These are phyloP conservation scores for Tolypocladium cylindrosporum DNA, from an alignment of 2,329 filamentous ascomycete genomes.

Conservation along the genomic window DNA sequence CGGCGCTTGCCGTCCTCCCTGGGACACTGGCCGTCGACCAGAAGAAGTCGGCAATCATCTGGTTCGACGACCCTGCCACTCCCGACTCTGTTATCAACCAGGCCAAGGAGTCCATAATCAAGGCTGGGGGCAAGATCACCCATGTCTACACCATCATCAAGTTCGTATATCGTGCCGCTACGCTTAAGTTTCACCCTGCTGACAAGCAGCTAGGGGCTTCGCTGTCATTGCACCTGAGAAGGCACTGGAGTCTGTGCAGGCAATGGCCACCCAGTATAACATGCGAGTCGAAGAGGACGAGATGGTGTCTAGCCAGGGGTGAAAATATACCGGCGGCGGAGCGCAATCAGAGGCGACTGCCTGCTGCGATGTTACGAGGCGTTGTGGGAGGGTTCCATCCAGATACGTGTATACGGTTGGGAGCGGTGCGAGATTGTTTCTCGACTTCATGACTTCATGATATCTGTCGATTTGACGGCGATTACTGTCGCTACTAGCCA, in stretches of 20 bases:
- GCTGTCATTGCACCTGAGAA: constrained; percentile 62
- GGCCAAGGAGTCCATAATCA: constrained; percentile 60
- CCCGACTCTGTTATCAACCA: constrained; percentile 57
- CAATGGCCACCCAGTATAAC: constrained; percentile 40
- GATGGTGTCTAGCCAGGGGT: constrained; percentile 39
- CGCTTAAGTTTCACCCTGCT: constrained; percentile 8
- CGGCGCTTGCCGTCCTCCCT: constrained; percentile 47
- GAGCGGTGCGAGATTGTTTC: neutral
- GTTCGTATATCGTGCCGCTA: constrained; percentile 34
- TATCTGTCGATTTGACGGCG: constrained; percentile 2
- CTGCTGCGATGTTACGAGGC: neutral
- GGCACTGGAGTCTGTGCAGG: constrained; percentile 56
- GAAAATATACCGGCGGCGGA: neutral
- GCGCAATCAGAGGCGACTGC: neutral
- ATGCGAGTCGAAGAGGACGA: constrained; percentile 65
- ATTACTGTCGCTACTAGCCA: constrained; percentile 1
- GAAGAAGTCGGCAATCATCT: constrained; percentile 68
- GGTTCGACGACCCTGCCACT: constrained; percentile 56
- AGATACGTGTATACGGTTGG: neutral
- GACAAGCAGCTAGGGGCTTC: constrained; percentile 53
- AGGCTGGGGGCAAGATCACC: constrained; percentile 66
- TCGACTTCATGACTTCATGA: neutral
- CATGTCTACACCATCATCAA: constrained; percentile 63
- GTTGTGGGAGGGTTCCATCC: neutral
- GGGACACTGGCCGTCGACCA: constrained; percentile 52